Conservation (phyloP, 768 basidiomycete genomes). For the Calocybe indica region DNA sequence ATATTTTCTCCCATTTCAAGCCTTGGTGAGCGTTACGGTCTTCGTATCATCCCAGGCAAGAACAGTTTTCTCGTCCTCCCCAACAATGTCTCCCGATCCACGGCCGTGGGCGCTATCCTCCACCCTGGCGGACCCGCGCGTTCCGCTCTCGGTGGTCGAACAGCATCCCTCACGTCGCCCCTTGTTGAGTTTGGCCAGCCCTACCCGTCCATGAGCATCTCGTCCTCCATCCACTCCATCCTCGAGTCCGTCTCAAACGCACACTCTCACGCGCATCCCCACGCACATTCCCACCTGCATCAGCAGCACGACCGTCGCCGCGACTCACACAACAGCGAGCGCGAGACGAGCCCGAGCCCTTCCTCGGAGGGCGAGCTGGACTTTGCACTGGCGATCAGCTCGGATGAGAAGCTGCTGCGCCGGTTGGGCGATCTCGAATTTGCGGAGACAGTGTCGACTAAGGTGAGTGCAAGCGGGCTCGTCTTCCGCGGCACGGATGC, state of each 20-base stretch:
- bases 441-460: slow-evolving; percentile 64
- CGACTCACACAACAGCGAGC: too few relatives aligned
- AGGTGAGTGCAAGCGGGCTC: slow-evolving; percentile 25
- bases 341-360: slow-evolving; percentile 18
- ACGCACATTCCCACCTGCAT: too few relatives aligned
- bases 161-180: slow-evolving; percentile 34
- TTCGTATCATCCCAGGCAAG: slow-evolving; percentile 77
- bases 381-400: slow-evolving; percentile 61
- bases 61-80: slow-evolving; percentile 81
- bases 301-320: too few relatives aligned
- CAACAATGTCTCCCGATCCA: slow-evolving; percentile 78
- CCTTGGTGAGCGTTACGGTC: slow-evolving; percentile 75
- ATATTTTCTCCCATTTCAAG: slow-evolving; percentile 22
- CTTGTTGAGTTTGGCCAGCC: slow-evolving; percentile 13
- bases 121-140: slow-evolving; percentile 54
- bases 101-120: slow-evolving; percentile 74
- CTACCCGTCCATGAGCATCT: too few relatives aligned
- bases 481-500: slow-evolving; percentile 64
- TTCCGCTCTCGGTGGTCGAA: slow-evolving; percentile 17
- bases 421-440: slow-evolving; percentile 70
- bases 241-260: slow-evolving; percentile 7
- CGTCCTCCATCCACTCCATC: slow-evolving; percentile 2
- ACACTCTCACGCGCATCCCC: not conserved
- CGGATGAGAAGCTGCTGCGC: slow-evolving; percentile 74
- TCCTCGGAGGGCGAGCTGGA: slow-evolving; percentile 37